Evolutionary conservation across 768 basidiomycete genomes (phyloP).

Genomic region (Phanerochaete sordida): DNA sequence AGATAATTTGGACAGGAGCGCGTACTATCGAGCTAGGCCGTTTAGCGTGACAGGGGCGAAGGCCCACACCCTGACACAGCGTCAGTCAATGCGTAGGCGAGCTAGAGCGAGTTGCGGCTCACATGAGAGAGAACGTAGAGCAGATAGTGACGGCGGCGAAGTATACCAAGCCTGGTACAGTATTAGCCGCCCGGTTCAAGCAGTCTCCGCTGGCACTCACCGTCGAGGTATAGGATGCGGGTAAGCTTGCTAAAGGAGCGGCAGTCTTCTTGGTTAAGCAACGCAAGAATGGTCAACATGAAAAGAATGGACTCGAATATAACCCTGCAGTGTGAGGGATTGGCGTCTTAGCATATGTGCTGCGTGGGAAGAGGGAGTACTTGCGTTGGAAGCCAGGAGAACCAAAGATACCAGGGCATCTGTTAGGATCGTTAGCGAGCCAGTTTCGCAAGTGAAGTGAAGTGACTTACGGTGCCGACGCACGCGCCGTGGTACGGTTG

Average conservation of each 20-base stretch:
- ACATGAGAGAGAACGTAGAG: slow-evolving; percentile 24
- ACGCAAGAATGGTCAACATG: slow-evolving; percentile 20
- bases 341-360: background rate
- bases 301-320: slow-evolving; percentile 28
- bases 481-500: slow-evolving; percentile 22
- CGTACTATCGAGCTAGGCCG: slow-evolving; percentile 27
- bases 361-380: background rate
- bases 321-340: slow-evolving; percentile 9
- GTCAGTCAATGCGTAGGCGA: background rate
- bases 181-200: background rate
- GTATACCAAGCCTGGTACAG: slow-evolving; percentile 17
- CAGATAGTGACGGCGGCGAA: slow-evolving; percentile 15
- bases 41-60: slow-evolving; percentile 21
- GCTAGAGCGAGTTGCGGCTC: background rate
- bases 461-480: slow-evolving; percentile 21
- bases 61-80: slow-evolving; percentile 21
- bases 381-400: slow-evolving; percentile 26
- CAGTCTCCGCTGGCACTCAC: slow-evolving; percentile 5
- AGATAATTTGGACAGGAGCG: background rate
- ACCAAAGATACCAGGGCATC: slow-evolving; percentile 24
- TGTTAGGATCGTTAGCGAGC: background rate
- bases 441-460: background rate
- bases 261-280: slow-evolving; percentile 18
- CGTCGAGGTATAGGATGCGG: slow-evolving; percentile 25
- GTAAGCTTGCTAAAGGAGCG: slow-evolving; percentile 22